Base-by-base conservation (phyloP, 768 basidiomycete species). In the Lactarius hengduanensis region DNA sequence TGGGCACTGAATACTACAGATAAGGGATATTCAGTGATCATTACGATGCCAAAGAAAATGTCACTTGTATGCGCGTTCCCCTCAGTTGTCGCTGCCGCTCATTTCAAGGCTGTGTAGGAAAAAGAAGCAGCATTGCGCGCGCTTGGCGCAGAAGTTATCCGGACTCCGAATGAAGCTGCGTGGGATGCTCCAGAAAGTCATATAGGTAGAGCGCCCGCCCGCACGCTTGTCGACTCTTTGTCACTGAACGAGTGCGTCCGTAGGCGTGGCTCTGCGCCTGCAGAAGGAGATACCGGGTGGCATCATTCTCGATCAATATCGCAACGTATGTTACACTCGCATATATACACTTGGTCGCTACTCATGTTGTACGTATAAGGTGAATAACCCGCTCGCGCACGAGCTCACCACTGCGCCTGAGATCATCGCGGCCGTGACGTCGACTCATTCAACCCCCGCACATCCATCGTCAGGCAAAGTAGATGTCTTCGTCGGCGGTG, bases 1-100 rank as follows among this genome's bases (percentile, higher is more conserved):
- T 66, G 72, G 74, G 71, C 82, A 76, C 86, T 89, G 87, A 89
- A 91, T 90, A 88, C 69, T 64, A 70, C 57, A 70, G 67, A 70
- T 70, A 70, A 93, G 92, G 92, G 91, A 80, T 94, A 94, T 85
- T 86, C 90, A 45, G 88, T 92, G 67, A 90, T 94, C 73, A 94
- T 94, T 77, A 90, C 89, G 69, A 80, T 97, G 77, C 96, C 96
- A 43, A 88, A 94, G 75, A 98, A 98, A 80, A 98, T 98, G 96
- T 94, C 92, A 5, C 76, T 87, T 63, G 88, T 88, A 71, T 59
- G 84, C 72, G 22, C 20, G 7, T 36, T 22, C 26, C 13, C n/a
- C 36, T 50, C 34, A 18, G 13, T 28, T 2, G 36, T 20, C 5
- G 8, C 45, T 5, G n/a, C 50, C 6, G 15, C 55, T 64, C 47